Conservation (phyloP, 2,329 filamentous ascomycete species). For the Hymenoscyphus fructigenus region DNA sequence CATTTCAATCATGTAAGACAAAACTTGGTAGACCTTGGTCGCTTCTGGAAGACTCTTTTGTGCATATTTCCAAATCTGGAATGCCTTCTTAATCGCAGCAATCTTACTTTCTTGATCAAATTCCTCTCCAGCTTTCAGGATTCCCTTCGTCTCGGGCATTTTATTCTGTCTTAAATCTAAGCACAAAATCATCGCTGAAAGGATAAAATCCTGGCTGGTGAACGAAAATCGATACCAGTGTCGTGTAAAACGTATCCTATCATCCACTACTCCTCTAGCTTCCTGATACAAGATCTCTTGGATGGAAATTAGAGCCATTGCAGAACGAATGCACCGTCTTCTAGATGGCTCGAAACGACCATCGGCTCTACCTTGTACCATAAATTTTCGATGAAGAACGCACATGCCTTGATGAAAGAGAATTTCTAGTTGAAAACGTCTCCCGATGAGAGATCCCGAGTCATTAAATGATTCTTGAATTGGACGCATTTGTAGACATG, state of each 20-base stretch:
- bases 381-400: constrained; percentile 81
- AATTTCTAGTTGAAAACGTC: constrained; percentile 77
- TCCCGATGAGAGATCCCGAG: constrained; percentile 77
- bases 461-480: constrained; percentile 63
- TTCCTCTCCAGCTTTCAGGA: neutral
- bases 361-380: constrained; percentile 70
- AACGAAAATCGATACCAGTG: constrained; percentile 15
- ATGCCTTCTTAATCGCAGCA: constrained; percentile 17
- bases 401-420: constrained; percentile 76
- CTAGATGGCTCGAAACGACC: constrained; percentile 79
- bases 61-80: constrained; percentile 20
- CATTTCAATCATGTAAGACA: constrained; percentile 21
- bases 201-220: constrained; percentile 16
- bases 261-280: neutral
- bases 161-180: constrained; percentile 21
- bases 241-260: neutral
- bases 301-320: constrained; percentile 13
- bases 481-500: constrained; percentile 71
- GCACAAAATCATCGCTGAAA: constrained; percentile 21
- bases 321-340: constrained; percentile 30
- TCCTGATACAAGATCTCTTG: constrained; percentile 12
- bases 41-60: constrained; percentile 17
- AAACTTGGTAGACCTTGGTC: constrained; percentile 20
- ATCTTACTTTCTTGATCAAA: constrained; percentile 1
- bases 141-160: constrained; percentile 1